Base-by-base conservation (phyloP, 2,329 filamentous ascomycete genomes). In the Microsporum ferrugineum region DNA sequence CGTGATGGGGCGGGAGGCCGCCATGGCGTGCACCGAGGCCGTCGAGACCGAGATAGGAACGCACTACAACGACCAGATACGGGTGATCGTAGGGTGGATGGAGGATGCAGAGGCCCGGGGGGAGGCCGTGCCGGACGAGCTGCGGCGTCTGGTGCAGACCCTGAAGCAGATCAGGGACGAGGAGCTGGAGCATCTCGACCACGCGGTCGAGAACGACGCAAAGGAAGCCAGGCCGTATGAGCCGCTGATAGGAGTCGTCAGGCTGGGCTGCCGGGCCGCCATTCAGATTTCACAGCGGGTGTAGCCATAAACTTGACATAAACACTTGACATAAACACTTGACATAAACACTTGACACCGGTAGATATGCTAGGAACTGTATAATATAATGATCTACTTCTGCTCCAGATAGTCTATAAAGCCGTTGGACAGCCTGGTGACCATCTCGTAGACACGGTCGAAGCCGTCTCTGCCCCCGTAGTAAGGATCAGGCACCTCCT, bases 11-110 rank as follows among this genome's bases (percentile, higher is more conserved):
- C 84, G 90, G 57, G 91, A 97, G 76, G 91, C 92, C 1, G 92
- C 94, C 39, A 99, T 99, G 94, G 94, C 94, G 10, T 99, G 94
- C 72, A 97, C 94, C 0, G 94, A 99, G 76, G 94, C 94, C 0
- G 92, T 99, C 1, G 94, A 99, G 80, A 99, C 92, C 5, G 94
- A 97, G 78, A 99, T 99, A 65, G 94, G 94, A 1, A 85, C 85
- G 33, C 94, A 99, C 76, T 99, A 99, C 73, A 97, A 97, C 72
- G 85, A 85, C 65, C 94, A 99, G 77, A 90, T 99, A 47, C 80
- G 89, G 31, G 82, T 84, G 59, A 76, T 99, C 67, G 74, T 97
- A 43, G 86, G 88, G 64, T 96, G 95, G 87, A 83, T 89, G 61
- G 79, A 82, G 5, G 82, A 86, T 65, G 89, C 91, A 79, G 84